Conservation (phyloP, 768 basidiomycete species). For the Chalciporus sphaerocephalus region DNA sequence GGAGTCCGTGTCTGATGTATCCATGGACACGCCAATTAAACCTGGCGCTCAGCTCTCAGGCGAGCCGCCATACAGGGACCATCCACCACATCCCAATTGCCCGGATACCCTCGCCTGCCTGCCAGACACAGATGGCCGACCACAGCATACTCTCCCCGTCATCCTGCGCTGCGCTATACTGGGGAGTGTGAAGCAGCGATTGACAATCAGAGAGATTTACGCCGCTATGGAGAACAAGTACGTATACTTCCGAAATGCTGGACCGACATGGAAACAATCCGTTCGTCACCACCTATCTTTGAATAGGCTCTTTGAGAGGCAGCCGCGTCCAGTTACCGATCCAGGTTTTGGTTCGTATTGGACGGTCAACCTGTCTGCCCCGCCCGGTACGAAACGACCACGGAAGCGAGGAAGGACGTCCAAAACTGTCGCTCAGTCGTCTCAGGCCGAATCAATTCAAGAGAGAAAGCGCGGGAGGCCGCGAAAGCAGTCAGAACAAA, state of each 20-base stretch:
- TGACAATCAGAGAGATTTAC: conserved; percentile 83
- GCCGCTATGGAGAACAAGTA: conserved; percentile 85
- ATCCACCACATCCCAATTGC: conserved; percentile 69
- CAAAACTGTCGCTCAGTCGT: conserved; percentile 36
- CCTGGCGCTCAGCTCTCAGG: conserved; percentile 18
- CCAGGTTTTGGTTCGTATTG: conserved; percentile 87
- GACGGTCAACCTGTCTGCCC: conserved; percentile 84
- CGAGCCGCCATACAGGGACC: conserved; percentile 36
- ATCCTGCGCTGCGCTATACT: conserved; percentile 82
- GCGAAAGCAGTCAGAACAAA: conserved; percentile 25
- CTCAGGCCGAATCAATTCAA: conserved; percentile 11
- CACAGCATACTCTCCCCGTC: conserved; percentile 80
- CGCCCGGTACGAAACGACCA: conserved; percentile 81
- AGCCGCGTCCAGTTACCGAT: conserved; percentile 77
- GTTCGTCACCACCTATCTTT: conserved; percentile 81
- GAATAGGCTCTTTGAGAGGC: conserved; percentile 77
- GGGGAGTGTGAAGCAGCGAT: conserved; percentile 66
- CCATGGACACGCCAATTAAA: conserved; percentile 26
- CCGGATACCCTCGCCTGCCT: conserved; percentile 75
- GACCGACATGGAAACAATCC: conserved; percentile 89
- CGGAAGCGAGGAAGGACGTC: conserved; percentile 69
- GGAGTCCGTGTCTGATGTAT: conserved; percentile 34
- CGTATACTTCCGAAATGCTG: conserved; percentile 73
- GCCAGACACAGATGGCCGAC: conserved; percentile 72
- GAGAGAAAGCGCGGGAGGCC: conserved; percentile 43